phyloP scores from a whole-genome alignment of 2,329 filamentous ascomycete genomes.

The Cercospora berteroae region DNA sequence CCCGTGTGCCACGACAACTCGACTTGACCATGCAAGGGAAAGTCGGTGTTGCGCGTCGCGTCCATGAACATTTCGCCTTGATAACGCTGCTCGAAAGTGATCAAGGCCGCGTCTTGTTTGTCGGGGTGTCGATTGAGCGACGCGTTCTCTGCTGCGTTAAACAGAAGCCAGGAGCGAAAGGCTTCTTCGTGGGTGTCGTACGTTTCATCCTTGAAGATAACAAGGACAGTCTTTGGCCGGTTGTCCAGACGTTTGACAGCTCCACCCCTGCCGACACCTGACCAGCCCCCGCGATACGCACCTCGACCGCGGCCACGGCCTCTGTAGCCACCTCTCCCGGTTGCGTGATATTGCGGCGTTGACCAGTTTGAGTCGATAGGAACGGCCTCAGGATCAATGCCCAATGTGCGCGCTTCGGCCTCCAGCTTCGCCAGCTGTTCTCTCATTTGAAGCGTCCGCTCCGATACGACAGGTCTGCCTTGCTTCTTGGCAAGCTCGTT shows the following conservation, averaged over 20 bases:
- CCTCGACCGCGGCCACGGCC: conserved; percentile 43
- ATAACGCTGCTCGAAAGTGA: conserved; percentile 48
- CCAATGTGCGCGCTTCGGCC: conserved; percentile 67
- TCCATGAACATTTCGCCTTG: conserved; percentile 61
- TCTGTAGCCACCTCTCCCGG: conserved; percentile 36
- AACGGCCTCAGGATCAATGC: conserved; percentile 60
- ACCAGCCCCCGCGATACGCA: conserved; percentile 46
- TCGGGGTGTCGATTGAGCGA: conserved; percentile 42
- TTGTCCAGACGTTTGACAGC: conserved; percentile 69
- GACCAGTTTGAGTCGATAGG: conserved; percentile 27
- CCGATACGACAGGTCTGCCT: conserved; percentile 36
- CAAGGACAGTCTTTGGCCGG: conserved; percentile 64
- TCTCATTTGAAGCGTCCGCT: conserved; percentile 64
- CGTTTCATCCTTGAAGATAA: conserved; percentile 56
- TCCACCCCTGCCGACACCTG: conserved; percentile 47
- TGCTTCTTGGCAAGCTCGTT: conserved; percentile 61
- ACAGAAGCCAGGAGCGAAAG: conserved; percentile 64
- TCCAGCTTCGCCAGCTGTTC: conserved; percentile 71
- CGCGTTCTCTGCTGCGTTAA: conserved; percentile 40
- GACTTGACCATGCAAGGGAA: conserved; percentile 64
- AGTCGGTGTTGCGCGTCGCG: conserved; percentile 30
- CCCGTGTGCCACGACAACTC: conserved; percentile 60
- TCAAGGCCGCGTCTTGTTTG: conserved; percentile 39
- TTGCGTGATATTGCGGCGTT: conserved; percentile 9
- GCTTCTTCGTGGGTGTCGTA: conserved; percentile 66